Evolutionary conservation across 805 yeast genomes (phyloP).

Genomic region (Saccharomyces cerevisiae): DNA sequence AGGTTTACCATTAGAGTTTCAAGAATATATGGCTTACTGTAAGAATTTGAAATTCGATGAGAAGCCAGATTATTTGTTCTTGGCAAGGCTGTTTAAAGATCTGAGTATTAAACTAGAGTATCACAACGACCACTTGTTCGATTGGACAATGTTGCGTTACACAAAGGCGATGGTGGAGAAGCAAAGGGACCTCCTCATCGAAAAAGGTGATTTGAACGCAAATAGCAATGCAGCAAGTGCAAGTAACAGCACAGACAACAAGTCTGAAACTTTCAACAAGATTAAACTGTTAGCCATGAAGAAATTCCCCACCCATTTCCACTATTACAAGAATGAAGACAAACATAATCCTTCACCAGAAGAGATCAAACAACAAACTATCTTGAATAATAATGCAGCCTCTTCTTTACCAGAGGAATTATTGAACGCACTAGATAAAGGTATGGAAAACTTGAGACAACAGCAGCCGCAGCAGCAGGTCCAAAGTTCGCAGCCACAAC

Average conservation of each 20-base stretch:
- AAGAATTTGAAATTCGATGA: slow-evolving; percentile 92
- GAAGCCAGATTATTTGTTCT: slow-evolving; percentile 87
- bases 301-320: slow-evolving; percentile 30
- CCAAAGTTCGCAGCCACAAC: background rate
- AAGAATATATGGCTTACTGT: slow-evolving; percentile 81
- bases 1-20: slow-evolving; percentile 88
- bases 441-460: slow-evolving; percentile 24
- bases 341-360: slow-evolving; percentile 29
- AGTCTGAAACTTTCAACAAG: slow-evolving; percentile 26
- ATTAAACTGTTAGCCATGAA: slow-evolving; percentile 29
- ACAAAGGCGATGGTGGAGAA: slow-evolving; percentile 32
- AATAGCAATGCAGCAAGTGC: slow-evolving; percentile 3
- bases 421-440: slow-evolving; percentile 23
- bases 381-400: slow-evolving; percentile 20
- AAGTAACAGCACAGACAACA: slow-evolving; percentile 6
- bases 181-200: slow-evolving; percentile 15
- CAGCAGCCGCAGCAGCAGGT: slow-evolving; percentile 11
- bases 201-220: slow-evolving; percentile 3
- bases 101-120: slow-evolving; percentile 83
- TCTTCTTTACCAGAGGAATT: slow-evolving; percentile 24
- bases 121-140: slow-evolving; percentile 90
- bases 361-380: slow-evolving; percentile 27
- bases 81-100: slow-evolving; percentile 87
- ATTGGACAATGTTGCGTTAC: slow-evolving; percentile 71
- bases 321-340: slow-evolving; percentile 25